Evolutionary conservation across 495 filamentous ascomycete species (phyloP), one percentile per base, ranked within the genome.

Genomic region (Bombardia bombarda): DNA sequence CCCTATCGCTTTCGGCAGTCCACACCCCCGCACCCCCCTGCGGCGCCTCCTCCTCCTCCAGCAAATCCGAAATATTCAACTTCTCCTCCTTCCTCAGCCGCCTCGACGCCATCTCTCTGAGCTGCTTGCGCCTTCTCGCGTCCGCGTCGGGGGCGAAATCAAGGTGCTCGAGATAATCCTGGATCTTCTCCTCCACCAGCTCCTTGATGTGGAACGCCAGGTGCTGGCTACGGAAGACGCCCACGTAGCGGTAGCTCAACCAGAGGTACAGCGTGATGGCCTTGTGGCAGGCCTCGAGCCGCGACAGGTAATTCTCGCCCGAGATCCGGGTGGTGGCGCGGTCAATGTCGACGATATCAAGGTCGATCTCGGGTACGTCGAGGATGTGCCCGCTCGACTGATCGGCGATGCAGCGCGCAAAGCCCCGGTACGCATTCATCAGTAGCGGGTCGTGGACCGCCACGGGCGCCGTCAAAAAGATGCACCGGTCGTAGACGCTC

Each of bases 181-280:
- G 75, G 57, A 98, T 95, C 53, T 73, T 77, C 21, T 77, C 69
- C 66, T 97, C 90, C 13, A 88, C 82, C 36, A 94, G 47, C 16
- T 61, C 56, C 61, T 96, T 96, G 26, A 87, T 77, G 60, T 95
- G 82, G 39, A 83, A 77, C 1, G 86, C 87, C 18, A 95, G 75
- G 21, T 70, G 70, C 47, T 88, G 78, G 47, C 83, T 85, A 9
- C 72, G 75, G 58, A 97, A 95, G 9, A 95, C 73, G 38, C 89
- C 87, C 9, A 81, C 72, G 55, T 75, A 82, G 10, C 78, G 78
- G 56, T 79, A 82, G 36, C 72, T 77, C 57, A 97, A 70, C 92
- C 92, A 98, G 7, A 90, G 69, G 52, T 95, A 98, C 16, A 90
- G 61, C 16, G 90, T 83, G 24, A 97, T 62, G 13, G 77, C 68